Percentiles rank a stretch among this genome's conserved stretches.
phyloP scores from a whole-genome alignment of 495 filamentous ascomycete species.

The Penicillium tannophilum region DNA sequence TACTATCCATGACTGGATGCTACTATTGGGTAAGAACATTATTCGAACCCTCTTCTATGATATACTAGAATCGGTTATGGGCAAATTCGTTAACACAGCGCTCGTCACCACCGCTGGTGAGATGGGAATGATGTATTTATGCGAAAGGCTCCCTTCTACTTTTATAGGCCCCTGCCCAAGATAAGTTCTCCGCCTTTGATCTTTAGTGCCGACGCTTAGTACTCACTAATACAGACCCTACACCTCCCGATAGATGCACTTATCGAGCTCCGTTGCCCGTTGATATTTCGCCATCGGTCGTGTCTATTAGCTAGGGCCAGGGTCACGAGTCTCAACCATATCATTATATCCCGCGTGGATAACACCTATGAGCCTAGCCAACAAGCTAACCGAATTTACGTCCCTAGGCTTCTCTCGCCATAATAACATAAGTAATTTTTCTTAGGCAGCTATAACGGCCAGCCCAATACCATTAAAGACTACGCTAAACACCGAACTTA shows the following conservation, averaged over 20 bases:
- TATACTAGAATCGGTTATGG: not conserved
- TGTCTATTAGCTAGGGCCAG: not conserved
- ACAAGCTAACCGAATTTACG: not conserved
- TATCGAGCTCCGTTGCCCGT: no score
- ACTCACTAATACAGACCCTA: not conserved
- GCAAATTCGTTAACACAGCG: not conserved
- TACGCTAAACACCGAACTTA: conserved; percentile 7
- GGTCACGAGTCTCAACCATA: conserved; percentile 8
- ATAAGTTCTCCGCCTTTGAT: conserved; percentile 3
- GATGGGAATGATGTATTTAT: not conserved
- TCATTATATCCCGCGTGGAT: conserved; percentile 4
- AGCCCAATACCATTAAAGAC: conserved; percentile 8
- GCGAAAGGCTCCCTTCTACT: not conserved
- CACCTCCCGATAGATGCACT: not conserved
- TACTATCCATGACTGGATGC: not conserved
- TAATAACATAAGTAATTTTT: conserved; percentile 3
- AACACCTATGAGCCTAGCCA: conserved; percentile 8
- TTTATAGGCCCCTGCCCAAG: not conserved
- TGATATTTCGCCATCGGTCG: no score
- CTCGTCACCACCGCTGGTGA: not conserved
- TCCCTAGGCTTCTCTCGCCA: conserved; percentile 2
- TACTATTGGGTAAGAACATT: not conserved
- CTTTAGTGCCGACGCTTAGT: not conserved
- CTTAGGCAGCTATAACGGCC: conserved; percentile 1
- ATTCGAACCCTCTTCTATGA: not conserved